Percentiles rank a stretch among this genome's conserved stretches.
Evolutionary conservation across 140 eudicot species (phyloP).

Genomic region (Ambrosia hybrid): DNA sequence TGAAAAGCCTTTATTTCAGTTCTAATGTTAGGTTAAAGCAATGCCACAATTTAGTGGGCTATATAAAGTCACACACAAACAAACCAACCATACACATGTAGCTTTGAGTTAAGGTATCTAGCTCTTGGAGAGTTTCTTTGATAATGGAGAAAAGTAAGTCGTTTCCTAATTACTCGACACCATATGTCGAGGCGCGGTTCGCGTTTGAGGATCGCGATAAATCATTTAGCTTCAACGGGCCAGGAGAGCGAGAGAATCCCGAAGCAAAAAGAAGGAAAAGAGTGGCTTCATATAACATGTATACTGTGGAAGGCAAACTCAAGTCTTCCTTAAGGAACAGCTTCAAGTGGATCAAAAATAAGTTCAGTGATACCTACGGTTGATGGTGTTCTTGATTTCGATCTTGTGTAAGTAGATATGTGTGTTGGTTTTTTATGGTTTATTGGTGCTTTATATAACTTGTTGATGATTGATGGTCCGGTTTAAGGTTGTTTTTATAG

Average conservation of each 20-base stretch:
- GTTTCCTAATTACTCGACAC: slow-evolving; percentile 62
- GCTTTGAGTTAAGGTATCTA: slow-evolving; percentile 11
- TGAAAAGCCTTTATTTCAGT: background rate
- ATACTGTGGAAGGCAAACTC: slow-evolving; percentile 88
- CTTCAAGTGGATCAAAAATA: slow-evolving; percentile 97
- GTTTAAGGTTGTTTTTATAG: slow-evolving; percentile 6
- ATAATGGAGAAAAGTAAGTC: slow-evolving; percentile 80
- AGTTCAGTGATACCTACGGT: slow-evolving; percentile 53
- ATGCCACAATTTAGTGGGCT: slow-evolving; percentile 15
- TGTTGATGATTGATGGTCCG: slow-evolving; percentile 4
- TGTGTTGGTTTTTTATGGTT: background rate
- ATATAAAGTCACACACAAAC: slow-evolving; percentile 26
- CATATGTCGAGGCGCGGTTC: slow-evolving; percentile 62
- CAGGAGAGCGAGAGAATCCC: slow-evolving; percentile 67
- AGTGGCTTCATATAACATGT: slow-evolving; percentile 84
- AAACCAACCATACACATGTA: slow-evolving; percentile 23
- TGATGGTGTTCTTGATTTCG: slow-evolving; percentile 26
- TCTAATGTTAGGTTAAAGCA: background rate
- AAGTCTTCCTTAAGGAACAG: slow-evolving; percentile 76
- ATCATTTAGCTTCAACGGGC: slow-evolving; percentile 90
- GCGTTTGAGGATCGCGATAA: slow-evolving; percentile 76
- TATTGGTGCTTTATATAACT: background rate
- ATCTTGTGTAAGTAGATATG: slow-evolving; percentile 12
- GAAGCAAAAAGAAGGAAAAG: slow-evolving; percentile 89
- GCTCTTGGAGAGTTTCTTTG: slow-evolving; percentile 1